Evolutionary conservation across 352 stramenopile genomes (phyloP).

Genomic region (Paralagenidium karlingii): DNA sequence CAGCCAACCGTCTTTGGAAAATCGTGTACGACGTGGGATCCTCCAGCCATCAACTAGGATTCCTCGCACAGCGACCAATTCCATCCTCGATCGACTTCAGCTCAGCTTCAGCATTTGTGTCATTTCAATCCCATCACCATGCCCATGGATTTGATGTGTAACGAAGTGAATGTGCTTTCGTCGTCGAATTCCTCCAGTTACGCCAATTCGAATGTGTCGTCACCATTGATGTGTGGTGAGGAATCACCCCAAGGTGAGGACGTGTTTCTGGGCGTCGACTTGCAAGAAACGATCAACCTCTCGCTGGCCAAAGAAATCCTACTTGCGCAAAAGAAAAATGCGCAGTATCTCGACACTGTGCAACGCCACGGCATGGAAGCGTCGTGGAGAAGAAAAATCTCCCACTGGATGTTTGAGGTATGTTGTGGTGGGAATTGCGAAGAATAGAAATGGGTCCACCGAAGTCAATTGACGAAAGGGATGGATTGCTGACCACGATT

Average conservation of each 20-base stretch:
- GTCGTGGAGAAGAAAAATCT: slow-evolving; percentile 25
- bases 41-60: no score
- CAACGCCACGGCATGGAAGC: slow-evolving; percentile 29
- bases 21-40: no score
- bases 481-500: no score
- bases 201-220: no score
- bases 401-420: slow-evolving; percentile 38
- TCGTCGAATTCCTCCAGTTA: no score
- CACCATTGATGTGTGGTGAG: slow-evolving; percentile 1
- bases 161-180: slow-evolving; percentile 12
- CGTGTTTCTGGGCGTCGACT: slow-evolving; percentile 11
- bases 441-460: background rate
- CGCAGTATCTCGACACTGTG: slow-evolving; percentile 15
- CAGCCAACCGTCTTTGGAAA: no score
- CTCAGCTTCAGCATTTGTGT: slow-evolving; percentile 6
- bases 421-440: background rate
- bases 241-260: slow-evolving; percentile 6
- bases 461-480: no score
- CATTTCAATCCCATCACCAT: no score
- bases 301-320: no score
- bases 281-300: slow-evolving; percentile 11
- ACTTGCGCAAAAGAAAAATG: no score
- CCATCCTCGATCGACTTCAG: background rate
- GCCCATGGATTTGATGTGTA: slow-evolving; percentile 20
- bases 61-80: no score